These are phyloP conservation scores for Salix caprea DNA, from an alignment of 345 rosid genomes.

Conservation along the genomic window DNA sequence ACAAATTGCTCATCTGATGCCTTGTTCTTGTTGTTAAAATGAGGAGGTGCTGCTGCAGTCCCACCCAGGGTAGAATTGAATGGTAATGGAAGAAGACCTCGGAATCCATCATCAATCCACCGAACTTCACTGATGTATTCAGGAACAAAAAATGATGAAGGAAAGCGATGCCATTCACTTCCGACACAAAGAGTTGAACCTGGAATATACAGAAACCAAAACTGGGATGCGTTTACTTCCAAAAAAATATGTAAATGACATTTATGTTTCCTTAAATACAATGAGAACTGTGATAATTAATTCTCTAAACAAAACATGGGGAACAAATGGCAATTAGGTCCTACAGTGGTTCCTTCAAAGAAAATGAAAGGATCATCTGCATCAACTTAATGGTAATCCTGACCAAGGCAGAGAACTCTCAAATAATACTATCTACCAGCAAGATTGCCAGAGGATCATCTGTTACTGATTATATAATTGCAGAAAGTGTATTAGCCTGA, in stretches of 20 bases:
- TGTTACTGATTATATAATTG: neutral
- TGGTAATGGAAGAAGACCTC: slow-evolving; percentile 89
- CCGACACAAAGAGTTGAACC: slow-evolving; percentile 93
- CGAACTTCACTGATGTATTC: slow-evolving; percentile 57
- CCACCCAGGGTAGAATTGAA: slow-evolving; percentile 84
- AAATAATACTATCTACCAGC: neutral
- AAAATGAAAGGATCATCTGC: neutral
- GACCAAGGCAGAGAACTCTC: neutral
- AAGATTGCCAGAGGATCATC: neutral
- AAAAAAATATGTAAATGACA: neutral
- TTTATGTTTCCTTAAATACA: too few relatives aligned
- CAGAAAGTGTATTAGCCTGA: neutral
- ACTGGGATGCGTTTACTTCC: neutral
- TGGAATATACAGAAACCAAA: slow-evolving; percentile 24
- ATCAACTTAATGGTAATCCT: neutral
- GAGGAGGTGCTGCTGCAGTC: slow-evolving; percentile 82
- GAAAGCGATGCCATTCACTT: slow-evolving; percentile 98
- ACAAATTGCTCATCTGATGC: slow-evolving; percentile 83
- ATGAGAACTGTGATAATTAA: too few relatives aligned
- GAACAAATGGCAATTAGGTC: too few relatives aligned
- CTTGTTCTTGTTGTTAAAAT: slow-evolving; percentile 84
- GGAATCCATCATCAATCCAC: slow-evolving; percentile 96
- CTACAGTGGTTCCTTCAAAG: too few relatives aligned
- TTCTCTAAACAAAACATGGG: too few relatives aligned
- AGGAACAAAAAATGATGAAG: slow-evolving; percentile 90